Conservation (phyloP, 495 filamentous ascomycete species). For the Penicillium psychrofluorescens region DNA sequence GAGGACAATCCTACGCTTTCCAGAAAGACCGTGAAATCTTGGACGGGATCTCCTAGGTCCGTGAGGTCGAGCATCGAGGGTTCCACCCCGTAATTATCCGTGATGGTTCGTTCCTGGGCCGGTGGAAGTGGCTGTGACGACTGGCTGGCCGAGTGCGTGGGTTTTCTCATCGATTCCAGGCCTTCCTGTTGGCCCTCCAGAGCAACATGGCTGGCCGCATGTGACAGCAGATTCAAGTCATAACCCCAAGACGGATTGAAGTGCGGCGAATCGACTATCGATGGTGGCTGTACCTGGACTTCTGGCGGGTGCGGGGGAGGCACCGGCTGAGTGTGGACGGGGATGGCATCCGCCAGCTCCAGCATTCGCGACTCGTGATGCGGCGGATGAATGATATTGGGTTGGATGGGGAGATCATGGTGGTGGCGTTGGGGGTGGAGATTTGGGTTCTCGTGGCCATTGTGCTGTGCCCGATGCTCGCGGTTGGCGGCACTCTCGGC, state of each 20-base stretch:
- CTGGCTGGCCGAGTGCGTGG: slow-evolving; percentile 20
- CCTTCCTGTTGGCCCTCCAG: slow-evolving; percentile 41
- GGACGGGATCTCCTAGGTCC: slow-evolving; percentile 40
- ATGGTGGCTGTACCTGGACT: slow-evolving; percentile 31
- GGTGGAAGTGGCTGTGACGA: slow-evolving; percentile 27
- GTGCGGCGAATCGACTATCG: slow-evolving; percentile 37
- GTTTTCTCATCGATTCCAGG: slow-evolving; percentile 36
- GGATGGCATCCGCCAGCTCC: slow-evolving; percentile 40
- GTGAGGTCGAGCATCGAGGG: slow-evolving; percentile 40
- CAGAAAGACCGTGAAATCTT: slow-evolving; percentile 44
- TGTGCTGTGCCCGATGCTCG: slow-evolving; percentile 31
- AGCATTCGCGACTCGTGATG: slow-evolving; percentile 42
- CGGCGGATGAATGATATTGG: slow-evolving; percentile 30
- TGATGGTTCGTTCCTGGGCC: slow-evolving; percentile 32
- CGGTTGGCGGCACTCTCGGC: slow-evolving; percentile 45
- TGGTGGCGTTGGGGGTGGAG: slow-evolving; percentile 26
- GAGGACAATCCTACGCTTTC: slow-evolving; percentile 45
- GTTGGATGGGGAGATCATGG: slow-evolving; percentile 31
- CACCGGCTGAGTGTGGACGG: slow-evolving; percentile 28
- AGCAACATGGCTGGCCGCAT: slow-evolving; percentile 44
- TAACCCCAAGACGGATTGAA: slow-evolving; percentile 47
- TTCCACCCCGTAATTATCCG: slow-evolving; percentile 40
- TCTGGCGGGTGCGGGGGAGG: slow-evolving; percentile 30
- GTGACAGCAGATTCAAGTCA: slow-evolving; percentile 42
- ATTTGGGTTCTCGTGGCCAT: slow-evolving; percentile 21